A percentile compares a stretch with the other conserved stretches of the same genome.
Conservation (phyloP, 176 grass and related monocot species). For the sorghum (Sorghum bicolor) region DNA sequence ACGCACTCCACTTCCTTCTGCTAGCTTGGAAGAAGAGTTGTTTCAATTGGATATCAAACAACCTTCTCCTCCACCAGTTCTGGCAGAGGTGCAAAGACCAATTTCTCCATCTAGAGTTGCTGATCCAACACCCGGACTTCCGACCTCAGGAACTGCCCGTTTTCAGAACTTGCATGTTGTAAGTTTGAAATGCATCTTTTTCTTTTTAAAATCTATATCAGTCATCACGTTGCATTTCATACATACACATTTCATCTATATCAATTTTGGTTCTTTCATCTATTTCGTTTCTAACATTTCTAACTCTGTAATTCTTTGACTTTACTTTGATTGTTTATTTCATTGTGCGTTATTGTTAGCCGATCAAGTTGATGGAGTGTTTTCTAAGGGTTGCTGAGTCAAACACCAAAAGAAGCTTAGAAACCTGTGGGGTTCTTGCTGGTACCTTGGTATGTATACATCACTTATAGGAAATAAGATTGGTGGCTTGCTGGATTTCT, state of each 20-base stretch:
- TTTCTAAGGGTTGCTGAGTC: conserved; percentile 93
- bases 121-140: conserved; percentile 83
- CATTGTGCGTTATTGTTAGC: conserved; percentile 52
- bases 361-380: conserved; percentile 92
- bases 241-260: conserved; percentile 30
- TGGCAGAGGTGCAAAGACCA: conserved; percentile 67
- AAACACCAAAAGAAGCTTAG: conserved; percentile 90
- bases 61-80: conserved; percentile 84
- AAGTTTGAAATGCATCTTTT: conserved; percentile 40
- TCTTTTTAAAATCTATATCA: conserved; percentile 24
- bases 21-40: conserved; percentile 60
- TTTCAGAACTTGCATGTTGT: conserved; percentile 97
- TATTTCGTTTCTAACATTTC: conserved; percentile 15
- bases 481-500: conserved; percentile 28
- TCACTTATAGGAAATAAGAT: conserved; percentile 5
- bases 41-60: conserved; percentile 74
- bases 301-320: conserved; percentile 15
- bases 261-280: conserved; percentile 18
- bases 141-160: conserved; percentile 39
- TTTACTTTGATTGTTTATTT: conserved; percentile 11
- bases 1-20: conserved; percentile 36
- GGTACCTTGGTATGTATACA: conserved; percentile 79
- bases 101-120: conserved; percentile 85
- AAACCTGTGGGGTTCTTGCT: conserved; percentile 98
- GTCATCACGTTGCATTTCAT: not conserved